A percentile compares a stretch with the other conserved stretches of the same genome.
Conservation (phyloP, 208 protist species). For the Naegleria lovaniensis region DNA sequence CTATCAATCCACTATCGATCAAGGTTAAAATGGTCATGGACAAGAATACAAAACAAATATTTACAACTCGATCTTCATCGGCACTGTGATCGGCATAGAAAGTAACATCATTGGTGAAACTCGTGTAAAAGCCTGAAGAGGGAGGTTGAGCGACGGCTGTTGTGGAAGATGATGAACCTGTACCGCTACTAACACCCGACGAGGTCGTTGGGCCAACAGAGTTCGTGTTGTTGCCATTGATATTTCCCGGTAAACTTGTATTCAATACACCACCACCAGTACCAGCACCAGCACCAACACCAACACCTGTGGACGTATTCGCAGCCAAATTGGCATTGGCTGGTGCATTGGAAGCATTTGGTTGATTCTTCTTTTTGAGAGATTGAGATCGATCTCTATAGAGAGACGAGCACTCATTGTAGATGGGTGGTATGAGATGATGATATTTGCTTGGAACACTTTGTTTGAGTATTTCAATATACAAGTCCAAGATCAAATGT, state of each 20-base stretch:
- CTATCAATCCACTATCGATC: not conserved
- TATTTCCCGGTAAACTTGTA: not conserved
- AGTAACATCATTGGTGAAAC: not conserved
- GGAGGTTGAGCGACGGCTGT: not conserved
- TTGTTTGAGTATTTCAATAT: conserved; percentile 13
- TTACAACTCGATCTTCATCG: not conserved
- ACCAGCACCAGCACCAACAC: not conserved
- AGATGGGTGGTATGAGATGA: not conserved
- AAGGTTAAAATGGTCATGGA: not conserved
- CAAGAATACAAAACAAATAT: conserved; percentile 1
- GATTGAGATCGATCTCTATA: too few species aligned
- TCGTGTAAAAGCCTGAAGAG: not conserved
- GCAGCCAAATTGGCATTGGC: not conserved
- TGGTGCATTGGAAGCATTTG: not conserved
- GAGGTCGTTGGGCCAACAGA: too few species aligned
- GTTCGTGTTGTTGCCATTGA: too few species aligned
- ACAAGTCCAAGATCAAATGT: not conserved
- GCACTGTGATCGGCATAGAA: not conserved
- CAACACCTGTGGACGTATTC: not conserved
- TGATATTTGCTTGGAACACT: not conserved
- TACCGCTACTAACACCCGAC: not conserved
- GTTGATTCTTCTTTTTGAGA: not conserved
- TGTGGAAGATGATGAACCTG: not conserved
- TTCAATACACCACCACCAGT: not conserved
- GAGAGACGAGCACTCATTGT: not conserved